Base-by-base conservation (phyloP, 2,329 filamentous ascomycete species). In the Xylariaceae sp. region DNA sequence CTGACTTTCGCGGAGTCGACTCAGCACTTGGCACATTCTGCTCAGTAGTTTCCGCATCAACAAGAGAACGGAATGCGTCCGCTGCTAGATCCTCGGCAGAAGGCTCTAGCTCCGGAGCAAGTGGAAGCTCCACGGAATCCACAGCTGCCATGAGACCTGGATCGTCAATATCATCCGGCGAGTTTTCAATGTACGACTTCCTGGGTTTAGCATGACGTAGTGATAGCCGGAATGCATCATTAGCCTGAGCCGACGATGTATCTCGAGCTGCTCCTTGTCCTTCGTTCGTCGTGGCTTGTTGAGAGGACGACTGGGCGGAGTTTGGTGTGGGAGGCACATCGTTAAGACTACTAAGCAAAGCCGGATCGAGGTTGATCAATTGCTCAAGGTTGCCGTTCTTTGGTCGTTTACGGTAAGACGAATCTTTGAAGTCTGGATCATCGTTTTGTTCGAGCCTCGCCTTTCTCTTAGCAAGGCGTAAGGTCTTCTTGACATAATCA, bases 401-500 rank as follows among this genome's bases (percentile, higher is more conserved):
- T 7, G 72, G 68, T 64, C 76, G 81, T 67, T 78, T 82, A 30
- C 68, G 68, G 47, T 79, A 76, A 55, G 68, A 78, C 0, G 76
- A 74, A 0, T 74, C 73, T 49, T 73, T 67, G 62, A 83, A 85
- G 58, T 85, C 82, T 0, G 82, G 82, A 53, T 80, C 78, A 53
- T 82, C 73, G 53, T 85, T 78, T 17, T 78, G 79, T 48, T 82
- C 80, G 15, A 78, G 76, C 23, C 75, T 77, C 4, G 81, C 79
- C 60, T 79, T 81, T 30, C 81, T 75, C 68, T 83, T 84, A 2
- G 79, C 78, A 8, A 78, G 75, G 6, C 80, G 78, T 15, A 83
- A 75, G 0, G 79, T 78, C 67, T 82, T 84, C 67, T 80, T 83
- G 37, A 83, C 73, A 55, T 77, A 81, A 48, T 85, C 82, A 4